Evolutionary conservation across 2,329 filamentous ascomycete species (phyloP).

Genomic region (Colletotrichum tabaci): DNA sequence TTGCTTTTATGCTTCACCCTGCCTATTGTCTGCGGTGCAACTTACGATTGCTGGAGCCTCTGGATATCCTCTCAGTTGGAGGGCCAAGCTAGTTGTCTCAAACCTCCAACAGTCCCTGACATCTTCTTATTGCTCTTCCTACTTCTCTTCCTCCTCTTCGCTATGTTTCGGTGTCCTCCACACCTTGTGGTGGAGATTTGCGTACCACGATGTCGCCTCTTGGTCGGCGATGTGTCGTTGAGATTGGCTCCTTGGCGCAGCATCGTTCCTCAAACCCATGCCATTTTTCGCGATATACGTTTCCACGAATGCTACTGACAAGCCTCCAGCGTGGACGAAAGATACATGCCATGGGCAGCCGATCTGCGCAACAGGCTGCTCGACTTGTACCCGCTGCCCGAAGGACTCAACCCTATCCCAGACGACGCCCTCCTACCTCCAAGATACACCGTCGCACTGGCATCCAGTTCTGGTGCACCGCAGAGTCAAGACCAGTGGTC

Average conservation of each 20-base stretch:
- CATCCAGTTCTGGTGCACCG: constrained; percentile 41
- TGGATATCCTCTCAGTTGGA: too few species aligned
- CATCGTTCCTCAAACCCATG: neutral
- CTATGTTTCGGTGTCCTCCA: neutral
- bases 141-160: too few species aligned
- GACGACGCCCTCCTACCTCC: constrained; percentile 82
- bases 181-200: neutral
- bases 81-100: too few species aligned
- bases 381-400: constrained; percentile 77
- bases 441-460: constrained; percentile 74
- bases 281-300: too few species aligned
- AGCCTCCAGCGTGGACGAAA: constrained; percentile 79
- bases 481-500: constrained; percentile 17
- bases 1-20: neutral
- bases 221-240: neutral
- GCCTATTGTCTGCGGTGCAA: neutral
- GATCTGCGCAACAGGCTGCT: constrained; percentile 78
- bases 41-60: too few species aligned
- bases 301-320: constrained; percentile 14
- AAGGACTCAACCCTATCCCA: constrained; percentile 78
- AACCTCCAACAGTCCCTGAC: neutral
- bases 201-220: neutral
- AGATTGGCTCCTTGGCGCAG: neutral
- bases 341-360: constrained; percentile 83
- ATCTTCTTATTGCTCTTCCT: neutral